A percentile compares a stretch with the other conserved stretches of the same genome.
These are phyloP conservation scores for Coccomyxa sp. DNA, from an alignment of 139 green algal genomes.

Conservation along the genomic window DNA sequence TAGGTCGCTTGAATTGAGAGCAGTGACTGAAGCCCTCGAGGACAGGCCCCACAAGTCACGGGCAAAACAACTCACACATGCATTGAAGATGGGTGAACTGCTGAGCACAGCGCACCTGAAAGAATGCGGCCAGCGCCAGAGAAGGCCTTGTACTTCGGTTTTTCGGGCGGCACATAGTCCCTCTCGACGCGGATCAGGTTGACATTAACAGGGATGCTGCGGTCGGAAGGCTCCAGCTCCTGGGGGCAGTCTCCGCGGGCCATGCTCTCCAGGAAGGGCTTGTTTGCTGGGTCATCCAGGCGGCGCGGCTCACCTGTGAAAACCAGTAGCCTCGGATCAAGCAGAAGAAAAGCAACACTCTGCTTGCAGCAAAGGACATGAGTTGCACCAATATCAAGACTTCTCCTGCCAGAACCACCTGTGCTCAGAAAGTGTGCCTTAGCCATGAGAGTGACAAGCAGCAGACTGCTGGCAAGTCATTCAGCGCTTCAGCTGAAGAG, in stretches of 20 bases:
- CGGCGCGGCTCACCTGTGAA: constrained; percentile 28
- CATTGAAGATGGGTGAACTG: neutral
- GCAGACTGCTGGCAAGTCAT: too few species aligned
- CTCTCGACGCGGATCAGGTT: constrained; percentile 77
- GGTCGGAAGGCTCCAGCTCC: constrained; percentile 57
- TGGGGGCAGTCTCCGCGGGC: constrained; percentile 56
- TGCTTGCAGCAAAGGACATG: neutral
- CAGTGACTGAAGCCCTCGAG: too few species aligned
- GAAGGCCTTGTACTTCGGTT: constrained; percentile 65
- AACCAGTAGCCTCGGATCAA: neutral
- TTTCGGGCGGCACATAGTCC: constrained; percentile 54
- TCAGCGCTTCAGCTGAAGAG: too few species aligned
- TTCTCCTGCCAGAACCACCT: too few species aligned
- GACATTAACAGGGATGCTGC: constrained; percentile 54
- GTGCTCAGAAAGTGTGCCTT: too few species aligned
- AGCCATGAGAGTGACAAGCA: too few species aligned
- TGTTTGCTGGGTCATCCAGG: constrained; percentile 71
- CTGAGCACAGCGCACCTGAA: constrained; percentile 10
- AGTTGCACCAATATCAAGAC: neutral
- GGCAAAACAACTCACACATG: neutral
- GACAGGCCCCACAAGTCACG: too few species aligned
- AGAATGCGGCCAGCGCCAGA: constrained; percentile 57
- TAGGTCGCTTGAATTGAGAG: too few species aligned
- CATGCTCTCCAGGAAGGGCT: constrained; percentile 64
- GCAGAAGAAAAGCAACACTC: too few species aligned